phyloP scores from a whole-genome alignment of 129 eudicot species.

The Glebionis coronaria region DNA sequence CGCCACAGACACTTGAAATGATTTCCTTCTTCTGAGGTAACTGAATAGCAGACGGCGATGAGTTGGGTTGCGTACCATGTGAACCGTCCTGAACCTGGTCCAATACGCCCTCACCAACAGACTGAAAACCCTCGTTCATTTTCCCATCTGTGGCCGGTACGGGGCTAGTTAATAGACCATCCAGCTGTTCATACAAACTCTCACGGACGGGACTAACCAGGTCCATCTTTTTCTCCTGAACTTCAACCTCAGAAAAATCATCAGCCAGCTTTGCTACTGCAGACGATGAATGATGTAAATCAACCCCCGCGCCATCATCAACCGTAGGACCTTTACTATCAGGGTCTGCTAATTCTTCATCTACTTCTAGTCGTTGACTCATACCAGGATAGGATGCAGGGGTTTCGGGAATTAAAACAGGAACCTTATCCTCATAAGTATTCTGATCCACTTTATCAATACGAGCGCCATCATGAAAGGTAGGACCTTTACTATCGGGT shows the following conservation, averaged over 20 bases:
- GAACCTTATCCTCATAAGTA: neutral
- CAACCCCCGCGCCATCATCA: conserved; percentile 20
- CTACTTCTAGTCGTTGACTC: conserved; percentile 10
- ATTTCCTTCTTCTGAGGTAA: conserved; percentile 27
- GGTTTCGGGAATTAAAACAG: no score
- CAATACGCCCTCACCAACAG: conserved; percentile 22
- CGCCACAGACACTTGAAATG: conserved; percentile 29
- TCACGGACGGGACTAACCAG: conserved; percentile 1
- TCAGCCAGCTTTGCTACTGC: conserved; percentile 23
- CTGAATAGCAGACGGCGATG: neutral
- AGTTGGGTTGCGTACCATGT: conserved; percentile 12
- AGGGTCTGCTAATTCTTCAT: conserved; percentile 19
- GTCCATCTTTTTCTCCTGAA: conserved; percentile 29
- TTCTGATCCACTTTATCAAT: conserved; percentile 32
- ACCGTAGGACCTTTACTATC: conserved; percentile 21
- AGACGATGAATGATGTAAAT: conserved; percentile 14
- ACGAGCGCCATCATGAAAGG: conserved; percentile 24
- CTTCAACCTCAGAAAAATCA: conserved; percentile 22
- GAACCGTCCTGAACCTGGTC: conserved; percentile 26
- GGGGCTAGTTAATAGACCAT: conserved; percentile 13
- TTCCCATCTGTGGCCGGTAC: conserved; percentile 18
- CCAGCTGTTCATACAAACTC: neutral
- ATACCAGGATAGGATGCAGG: no score
- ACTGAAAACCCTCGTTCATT: conserved; percentile 18
- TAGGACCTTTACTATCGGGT: conserved; percentile 16